These are phyloP conservation scores for Citrus medica DNA, from an alignment of 345 rosid genomes.

Conservation along the genomic window DNA sequence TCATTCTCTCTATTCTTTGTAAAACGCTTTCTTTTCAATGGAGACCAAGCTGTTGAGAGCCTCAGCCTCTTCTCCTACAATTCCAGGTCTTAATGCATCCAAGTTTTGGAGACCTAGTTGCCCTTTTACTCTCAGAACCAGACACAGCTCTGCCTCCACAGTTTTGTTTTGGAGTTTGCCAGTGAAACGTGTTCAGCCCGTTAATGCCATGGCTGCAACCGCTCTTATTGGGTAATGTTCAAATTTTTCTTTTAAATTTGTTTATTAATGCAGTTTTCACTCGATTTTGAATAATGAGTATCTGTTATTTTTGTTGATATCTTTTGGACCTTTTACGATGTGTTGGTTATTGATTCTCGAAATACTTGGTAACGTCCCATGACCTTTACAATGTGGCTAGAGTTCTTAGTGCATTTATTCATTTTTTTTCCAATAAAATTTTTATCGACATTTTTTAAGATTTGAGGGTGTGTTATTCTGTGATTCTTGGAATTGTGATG, in stretches of 20 bases:
- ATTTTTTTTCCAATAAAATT: not conserved
- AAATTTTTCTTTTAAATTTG: constrained; percentile 1
- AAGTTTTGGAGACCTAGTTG: constrained; percentile 17
- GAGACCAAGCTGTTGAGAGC: constrained; percentile 45
- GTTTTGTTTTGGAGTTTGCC: constrained; percentile 25
- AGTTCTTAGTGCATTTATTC: not conserved
- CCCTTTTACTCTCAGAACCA: constrained; percentile 15
- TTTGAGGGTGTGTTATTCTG: not conserved
- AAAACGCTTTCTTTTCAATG: constrained; percentile 29
- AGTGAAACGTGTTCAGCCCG: constrained; percentile 25
- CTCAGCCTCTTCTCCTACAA: constrained; percentile 33
- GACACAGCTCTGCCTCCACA: constrained; percentile 3
- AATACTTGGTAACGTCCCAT: not conserved
- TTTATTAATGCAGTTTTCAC: not conserved
- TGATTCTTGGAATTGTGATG: not conserved
- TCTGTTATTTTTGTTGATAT: not conserved
- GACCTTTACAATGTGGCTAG: not conserved
- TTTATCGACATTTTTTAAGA: not conserved
- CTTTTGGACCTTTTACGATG: not conserved
- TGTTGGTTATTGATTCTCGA: not conserved
- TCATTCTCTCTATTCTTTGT: too few relatives aligned
- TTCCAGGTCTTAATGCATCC: constrained; percentile 21
- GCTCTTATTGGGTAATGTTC: constrained; percentile 43
- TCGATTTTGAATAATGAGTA: not conserved
- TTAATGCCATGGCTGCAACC: constrained; percentile 30